Percentiles rank a stretch among this genome's conserved stretches.
Conservation (phyloP, 129 eudicot species). For the Scalesia atractyloides region DNA sequence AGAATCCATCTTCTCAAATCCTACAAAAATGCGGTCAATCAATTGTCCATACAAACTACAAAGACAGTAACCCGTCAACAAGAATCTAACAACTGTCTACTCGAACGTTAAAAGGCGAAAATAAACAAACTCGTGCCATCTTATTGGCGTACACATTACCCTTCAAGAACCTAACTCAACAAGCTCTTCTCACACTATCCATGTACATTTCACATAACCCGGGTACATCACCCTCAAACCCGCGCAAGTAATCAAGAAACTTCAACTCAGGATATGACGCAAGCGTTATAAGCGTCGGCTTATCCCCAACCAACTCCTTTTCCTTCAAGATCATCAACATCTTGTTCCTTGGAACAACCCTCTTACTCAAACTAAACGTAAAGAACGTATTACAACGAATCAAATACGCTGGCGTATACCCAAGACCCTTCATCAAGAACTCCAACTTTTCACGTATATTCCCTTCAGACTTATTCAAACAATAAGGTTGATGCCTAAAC, state of each 20-base stretch:
- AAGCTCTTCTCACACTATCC: constrained; percentile 23
- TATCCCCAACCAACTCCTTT: constrained; percentile 34
- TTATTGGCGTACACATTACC: neutral
- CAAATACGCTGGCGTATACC: constrained; percentile 35
- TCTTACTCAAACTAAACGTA: constrained; percentile 36
- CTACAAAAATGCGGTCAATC: constrained; percentile 17
- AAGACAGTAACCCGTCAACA: neutral
- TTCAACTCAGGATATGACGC: constrained; percentile 12
- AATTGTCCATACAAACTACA: constrained; percentile 13
- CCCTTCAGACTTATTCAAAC: constrained; percentile 27
- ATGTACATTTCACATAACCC: constrained; percentile 25
- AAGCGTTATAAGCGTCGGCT: constrained; percentile 19
- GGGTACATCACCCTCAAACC: constrained; percentile 32
- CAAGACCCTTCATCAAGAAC: constrained; percentile 42
- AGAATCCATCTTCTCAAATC: constrained; percentile 4
- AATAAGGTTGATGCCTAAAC: constrained; percentile 28
- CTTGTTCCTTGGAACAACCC: constrained; percentile 43
- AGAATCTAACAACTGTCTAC: neutral
- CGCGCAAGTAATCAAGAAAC: constrained; percentile 36
- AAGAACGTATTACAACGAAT: constrained; percentile 21
- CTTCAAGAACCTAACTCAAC: constrained; percentile 10
- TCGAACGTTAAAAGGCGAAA: neutral
- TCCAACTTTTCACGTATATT: constrained; percentile 31
- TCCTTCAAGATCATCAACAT: constrained; percentile 42
- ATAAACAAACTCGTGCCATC: neutral